These are phyloP conservation scores for Eurotiales sp. DNA, from an alignment of 2,329 filamentous ascomycete species.

Conservation along the genomic window DNA sequence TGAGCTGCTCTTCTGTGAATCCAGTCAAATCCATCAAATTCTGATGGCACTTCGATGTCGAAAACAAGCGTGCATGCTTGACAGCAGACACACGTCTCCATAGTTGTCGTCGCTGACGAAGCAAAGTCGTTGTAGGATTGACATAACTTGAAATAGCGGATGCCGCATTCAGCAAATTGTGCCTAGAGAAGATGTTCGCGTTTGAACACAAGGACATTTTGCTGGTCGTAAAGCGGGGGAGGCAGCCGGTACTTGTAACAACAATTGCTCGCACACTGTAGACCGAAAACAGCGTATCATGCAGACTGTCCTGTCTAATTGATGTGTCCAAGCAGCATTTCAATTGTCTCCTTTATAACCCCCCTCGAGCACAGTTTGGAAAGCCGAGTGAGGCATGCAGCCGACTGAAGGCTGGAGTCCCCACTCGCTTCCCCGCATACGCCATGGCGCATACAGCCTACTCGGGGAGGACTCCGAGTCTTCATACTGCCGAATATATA, in stretches of 20 bases:
- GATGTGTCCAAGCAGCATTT: too few species aligned
- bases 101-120: neutral
- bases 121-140: neutral
- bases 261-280: neutral
- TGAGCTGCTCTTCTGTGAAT: constrained; percentile 69
- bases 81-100: neutral
- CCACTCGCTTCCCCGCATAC: neutral
- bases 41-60: constrained; percentile 1
- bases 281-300: neutral
- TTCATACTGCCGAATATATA: too few species aligned
- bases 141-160: neutral
- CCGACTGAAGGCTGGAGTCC: neutral
- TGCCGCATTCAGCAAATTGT: neutral
- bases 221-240: neutral
- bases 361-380: too few species aligned
- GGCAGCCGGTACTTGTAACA: neutral
- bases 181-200: neutral
- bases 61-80: neutral
- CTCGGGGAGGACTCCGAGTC: neutral
- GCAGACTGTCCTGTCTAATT: too few species aligned
- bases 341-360: too few species aligned
- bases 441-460: too few species aligned
- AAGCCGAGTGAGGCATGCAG: neutral
- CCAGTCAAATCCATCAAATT: constrained; percentile 67
- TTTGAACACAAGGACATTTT: constrained; percentile 2